Percentiles rank a stretch among this genome's conserved stretches.
Evolutionary conservation across 2,329 filamentous ascomycete genomes (phyloP).

Genomic region (Gaeumannomyces sp.): DNA sequence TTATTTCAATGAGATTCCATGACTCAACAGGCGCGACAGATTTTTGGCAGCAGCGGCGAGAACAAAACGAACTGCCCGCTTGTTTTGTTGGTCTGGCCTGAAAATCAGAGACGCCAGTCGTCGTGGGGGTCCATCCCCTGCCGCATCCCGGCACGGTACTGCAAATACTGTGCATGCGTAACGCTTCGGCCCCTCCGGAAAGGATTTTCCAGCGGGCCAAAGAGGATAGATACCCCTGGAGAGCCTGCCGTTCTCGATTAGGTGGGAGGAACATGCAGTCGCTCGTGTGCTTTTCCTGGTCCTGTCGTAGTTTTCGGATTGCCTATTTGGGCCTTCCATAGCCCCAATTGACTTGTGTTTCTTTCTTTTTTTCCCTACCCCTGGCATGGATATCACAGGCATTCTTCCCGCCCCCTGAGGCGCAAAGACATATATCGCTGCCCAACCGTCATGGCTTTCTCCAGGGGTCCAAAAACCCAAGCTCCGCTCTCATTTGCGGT

Average conservation of each 20-base stretch:
- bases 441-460: neutral
- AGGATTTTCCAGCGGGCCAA: neutral
- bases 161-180: no score
- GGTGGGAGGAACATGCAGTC: no score
- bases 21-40: neutral
- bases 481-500: neutral
- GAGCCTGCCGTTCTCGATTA: no score
- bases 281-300: no score
- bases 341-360: neutral
- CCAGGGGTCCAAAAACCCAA: neutral
- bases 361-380: neutral
- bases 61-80: neutral
- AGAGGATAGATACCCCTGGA: neutral
- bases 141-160: neutral
- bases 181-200: neutral
- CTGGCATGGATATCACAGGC: neutral
- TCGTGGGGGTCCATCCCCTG: neutral
- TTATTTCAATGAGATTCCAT: neutral
- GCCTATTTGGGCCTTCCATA: neutral
- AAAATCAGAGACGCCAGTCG: no score
- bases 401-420: neutral
- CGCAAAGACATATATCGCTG: neutral
- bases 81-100: no score
- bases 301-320: neutral
- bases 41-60: no score